phyloP scores from a whole-genome alignment of 169 alveolate genomes.

The Toxoplasma gondii region DNA sequence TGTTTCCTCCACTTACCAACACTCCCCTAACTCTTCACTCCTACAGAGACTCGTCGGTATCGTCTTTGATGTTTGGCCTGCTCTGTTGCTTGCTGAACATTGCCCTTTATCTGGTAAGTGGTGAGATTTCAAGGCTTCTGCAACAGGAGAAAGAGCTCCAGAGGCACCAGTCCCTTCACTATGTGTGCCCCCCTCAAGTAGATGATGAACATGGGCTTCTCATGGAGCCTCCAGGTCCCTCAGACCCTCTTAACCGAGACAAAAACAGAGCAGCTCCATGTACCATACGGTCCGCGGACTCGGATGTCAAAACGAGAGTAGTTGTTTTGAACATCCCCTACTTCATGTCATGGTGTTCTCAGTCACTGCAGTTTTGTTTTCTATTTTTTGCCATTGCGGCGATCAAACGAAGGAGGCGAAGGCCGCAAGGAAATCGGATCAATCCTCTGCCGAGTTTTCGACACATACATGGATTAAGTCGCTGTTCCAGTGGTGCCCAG shows the following conservation, averaged over 20 bases:
- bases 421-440: neutral
- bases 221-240: neutral
- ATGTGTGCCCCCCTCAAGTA: neutral
- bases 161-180: conserved; percentile 22
- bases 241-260: neutral
- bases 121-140: conserved; percentile 54
- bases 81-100: conserved; percentile 49
- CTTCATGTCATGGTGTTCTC: conserved; percentile 57
- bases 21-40: conserved; percentile 3
- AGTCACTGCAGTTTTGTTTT: conserved; percentile 40
- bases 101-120: conserved; percentile 49
- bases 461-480: no score
- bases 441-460: no score
- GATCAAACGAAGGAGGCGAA: conserved; percentile 7
- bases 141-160: conserved; percentile 48
- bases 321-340: conserved; percentile 57
- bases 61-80: conserved; percentile 54
- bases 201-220: neutral
- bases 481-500: no score
- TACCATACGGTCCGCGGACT: neutral
- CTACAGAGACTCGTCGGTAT: conserved; percentile 18
- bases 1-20: conserved; percentile 28
- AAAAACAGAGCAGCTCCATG: neutral
- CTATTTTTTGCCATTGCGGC: conserved; percentile 40
- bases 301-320: neutral